Conservation (phyloP, 2,329 filamentous ascomycete genomes). For the Trichoderma sp. region DNA sequence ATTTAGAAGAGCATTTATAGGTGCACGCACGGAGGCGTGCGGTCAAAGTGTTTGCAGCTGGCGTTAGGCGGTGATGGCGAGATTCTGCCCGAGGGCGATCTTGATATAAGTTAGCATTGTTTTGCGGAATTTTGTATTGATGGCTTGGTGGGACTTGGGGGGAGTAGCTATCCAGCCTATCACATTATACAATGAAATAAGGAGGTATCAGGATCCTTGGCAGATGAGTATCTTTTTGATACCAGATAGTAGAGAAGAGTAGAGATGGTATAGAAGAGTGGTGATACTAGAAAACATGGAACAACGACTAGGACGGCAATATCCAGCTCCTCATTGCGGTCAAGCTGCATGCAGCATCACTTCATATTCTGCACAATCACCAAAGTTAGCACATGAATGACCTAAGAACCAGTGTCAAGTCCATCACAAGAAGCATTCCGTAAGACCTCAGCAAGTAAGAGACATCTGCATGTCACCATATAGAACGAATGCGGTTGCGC, state of each 20-base stretch:
- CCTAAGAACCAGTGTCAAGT: background rate
- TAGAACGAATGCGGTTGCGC: background rate
- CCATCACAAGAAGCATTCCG: background rate
- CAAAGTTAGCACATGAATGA: background rate
- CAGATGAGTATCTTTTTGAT: background rate
- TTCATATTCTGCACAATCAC: background rate
- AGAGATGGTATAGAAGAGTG: background rate
- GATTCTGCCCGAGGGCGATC: background rate
- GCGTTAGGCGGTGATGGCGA: background rate
- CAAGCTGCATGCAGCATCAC: too few relatives aligned
- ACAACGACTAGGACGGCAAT: too few relatives aligned
- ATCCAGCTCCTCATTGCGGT: too few relatives aligned
- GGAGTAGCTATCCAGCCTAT: background rate
- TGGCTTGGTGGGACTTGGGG: background rate
- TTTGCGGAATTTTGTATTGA: background rate
- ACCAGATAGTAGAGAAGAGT: background rate
- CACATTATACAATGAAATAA: background rate
- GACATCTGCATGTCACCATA: background rate
- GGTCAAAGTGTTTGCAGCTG: background rate
- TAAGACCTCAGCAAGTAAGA: background rate
- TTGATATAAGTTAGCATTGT: background rate
- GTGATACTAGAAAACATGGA: background rate
- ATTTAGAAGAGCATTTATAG: background rate
- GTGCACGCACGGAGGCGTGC: background rate
- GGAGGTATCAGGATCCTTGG: background rate